phyloP scores from a whole-genome alignment of 352 stramenopile genomes.

The Pythium aphanidermatum region DNA sequence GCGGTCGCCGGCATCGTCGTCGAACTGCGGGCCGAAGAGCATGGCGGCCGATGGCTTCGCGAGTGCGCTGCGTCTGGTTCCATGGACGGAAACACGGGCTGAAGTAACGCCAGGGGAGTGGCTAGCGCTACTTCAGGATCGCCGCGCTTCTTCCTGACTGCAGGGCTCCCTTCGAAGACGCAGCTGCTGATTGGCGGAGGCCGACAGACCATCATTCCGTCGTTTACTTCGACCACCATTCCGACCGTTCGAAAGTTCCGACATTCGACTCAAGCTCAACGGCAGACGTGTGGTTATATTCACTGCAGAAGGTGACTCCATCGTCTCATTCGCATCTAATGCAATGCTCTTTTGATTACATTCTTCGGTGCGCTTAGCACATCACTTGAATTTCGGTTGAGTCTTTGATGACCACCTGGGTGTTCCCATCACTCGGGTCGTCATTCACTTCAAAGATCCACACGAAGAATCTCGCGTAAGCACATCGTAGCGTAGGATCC shows the following conservation, averaged over 20 bases:
- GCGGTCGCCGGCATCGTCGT: conserved; percentile 31
- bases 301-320: no score
- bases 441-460: conserved; percentile 33
- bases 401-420: no score
- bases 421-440: conserved; percentile 9
- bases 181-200: conserved; percentile 3
- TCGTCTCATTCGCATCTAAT: no score
- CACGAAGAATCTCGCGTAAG: conserved; percentile 56
- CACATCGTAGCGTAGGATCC: conserved; percentile 80
- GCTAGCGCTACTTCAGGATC: conserved; percentile 13
- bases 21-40: conserved; percentile 38
- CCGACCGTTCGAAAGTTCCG: no score
- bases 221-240: conserved; percentile 8
- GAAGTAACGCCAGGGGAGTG: conserved; percentile 9
- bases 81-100: neutral
- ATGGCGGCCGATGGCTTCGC: conserved; percentile 10
- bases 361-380: no score
- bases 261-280: no score
- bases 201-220: conserved; percentile 4
- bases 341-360: no score
- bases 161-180: neutral
- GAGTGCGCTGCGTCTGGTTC: neutral
- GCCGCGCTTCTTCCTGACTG: conserved; percentile 1
- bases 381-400: no score
- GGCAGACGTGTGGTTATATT: no score